These are phyloP conservation scores for Biscogniauxia mediterranea DNA, from an alignment of 2,329 filamentous ascomycete genomes.

Conservation along the genomic window DNA sequence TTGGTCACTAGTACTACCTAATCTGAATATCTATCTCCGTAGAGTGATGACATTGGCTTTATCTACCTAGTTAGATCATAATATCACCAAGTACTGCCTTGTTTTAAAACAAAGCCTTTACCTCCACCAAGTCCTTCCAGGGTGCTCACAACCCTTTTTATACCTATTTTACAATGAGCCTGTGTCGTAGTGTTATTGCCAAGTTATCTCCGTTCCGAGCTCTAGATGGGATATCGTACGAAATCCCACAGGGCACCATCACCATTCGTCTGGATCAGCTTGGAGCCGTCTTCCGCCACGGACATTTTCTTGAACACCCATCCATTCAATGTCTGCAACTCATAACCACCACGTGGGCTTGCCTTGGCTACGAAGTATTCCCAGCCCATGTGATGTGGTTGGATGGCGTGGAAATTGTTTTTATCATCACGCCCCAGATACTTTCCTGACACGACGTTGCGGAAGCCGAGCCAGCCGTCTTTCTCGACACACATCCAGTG, in stretches of 20 bases:
- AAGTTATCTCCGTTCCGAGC: too few species aligned
- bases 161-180: too few species aligned
- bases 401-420: slow-evolving; percentile 21
- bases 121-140: too few species aligned
- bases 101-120: too few species aligned
- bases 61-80: too few species aligned
- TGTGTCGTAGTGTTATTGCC: too few species aligned
- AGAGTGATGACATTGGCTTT: too few species aligned
- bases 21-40: too few species aligned
- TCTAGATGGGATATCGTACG: not conserved
- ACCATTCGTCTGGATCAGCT: not conserved
- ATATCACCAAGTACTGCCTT: too few species aligned
- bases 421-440: slow-evolving; percentile 34
- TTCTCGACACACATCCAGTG: slow-evolving; percentile 40
- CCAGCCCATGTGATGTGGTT: slow-evolving; percentile 22
- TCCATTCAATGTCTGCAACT: slow-evolving; percentile 30
- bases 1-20: too few species aligned
- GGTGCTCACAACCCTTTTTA: too few species aligned
- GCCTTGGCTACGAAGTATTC: slow-evolving; percentile 33
- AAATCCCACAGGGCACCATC: not conserved
- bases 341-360: slow-evolving; percentile 33
- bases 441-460: slow-evolving; percentile 32
- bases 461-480: slow-evolving; percentile 39
- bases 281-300: not conserved
- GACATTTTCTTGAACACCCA: slow-evolving; percentile 31